Conservation (phyloP, 2,329 filamentous ascomycete genomes). For the Diaporthe amygdali region DNA sequence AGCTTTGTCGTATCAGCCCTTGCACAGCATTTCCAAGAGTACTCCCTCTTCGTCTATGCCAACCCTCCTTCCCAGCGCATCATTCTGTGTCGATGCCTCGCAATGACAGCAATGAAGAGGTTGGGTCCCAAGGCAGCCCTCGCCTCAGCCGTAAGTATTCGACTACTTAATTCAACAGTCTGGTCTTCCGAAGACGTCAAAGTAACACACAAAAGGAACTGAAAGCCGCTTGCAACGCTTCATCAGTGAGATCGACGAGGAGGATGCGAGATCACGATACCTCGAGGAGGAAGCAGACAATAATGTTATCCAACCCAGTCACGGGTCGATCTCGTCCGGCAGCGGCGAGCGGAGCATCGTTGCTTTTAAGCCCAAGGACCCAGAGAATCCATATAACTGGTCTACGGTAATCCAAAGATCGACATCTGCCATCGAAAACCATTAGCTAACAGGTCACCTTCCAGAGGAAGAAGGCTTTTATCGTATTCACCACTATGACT, state of each 20-base stretch:
- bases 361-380: conserved; percentile 52
- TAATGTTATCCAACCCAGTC: conserved; percentile 28
- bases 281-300: conserved; percentile 48
- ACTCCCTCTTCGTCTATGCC: not conserved
- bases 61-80: not conserved
- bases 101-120: not conserved
- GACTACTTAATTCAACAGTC: too few relatives aligned
- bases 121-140: not conserved
- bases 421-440: not conserved
- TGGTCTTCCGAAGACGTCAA: too few relatives aligned
- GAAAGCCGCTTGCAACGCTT: conserved; percentile 18
- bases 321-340: conserved; percentile 35
- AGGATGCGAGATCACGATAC: conserved; percentile 47
- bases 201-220: conserved; percentile 1
- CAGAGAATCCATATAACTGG: conserved; percentile 61
- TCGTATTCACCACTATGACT: conserved; percentile 60
- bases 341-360: conserved; percentile 41
- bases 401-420: conserved; percentile 35
- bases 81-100: not conserved
- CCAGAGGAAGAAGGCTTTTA: conserved; percentile 58
- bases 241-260: conserved; percentile 39
- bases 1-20: not conserved
- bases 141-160: conserved; percentile 16
- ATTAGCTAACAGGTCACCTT: conserved; percentile 19
- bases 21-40: not conserved